A percentile compares a stretch with the other conserved stretches of the same genome.
These are phyloP conservation scores for Populus hybrid DNA, from an alignment of 441 rosid genomes.

Conservation along the genomic window DNA sequence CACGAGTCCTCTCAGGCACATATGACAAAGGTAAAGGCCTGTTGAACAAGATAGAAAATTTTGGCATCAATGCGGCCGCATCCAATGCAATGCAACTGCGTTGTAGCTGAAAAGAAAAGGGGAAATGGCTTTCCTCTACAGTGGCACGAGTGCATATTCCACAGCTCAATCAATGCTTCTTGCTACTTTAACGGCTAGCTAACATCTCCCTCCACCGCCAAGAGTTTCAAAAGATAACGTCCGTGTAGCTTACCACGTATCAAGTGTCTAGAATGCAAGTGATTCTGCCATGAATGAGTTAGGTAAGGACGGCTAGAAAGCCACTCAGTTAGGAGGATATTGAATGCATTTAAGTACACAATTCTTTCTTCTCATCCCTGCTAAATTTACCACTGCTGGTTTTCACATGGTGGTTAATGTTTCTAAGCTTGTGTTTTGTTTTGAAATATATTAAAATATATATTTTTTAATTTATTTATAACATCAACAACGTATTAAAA, in stretches of 20 bases:
- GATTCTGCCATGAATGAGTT: not conserved
- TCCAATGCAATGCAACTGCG: not conserved
- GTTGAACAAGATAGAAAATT: not conserved
- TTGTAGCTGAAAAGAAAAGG: not conserved
- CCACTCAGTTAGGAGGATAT: too few species aligned
- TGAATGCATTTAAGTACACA: too few species aligned
- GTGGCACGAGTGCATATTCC: not conserved
- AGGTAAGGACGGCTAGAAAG: not conserved
- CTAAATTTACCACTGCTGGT: too few species aligned
- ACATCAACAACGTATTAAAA: too few species aligned
- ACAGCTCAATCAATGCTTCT: slow-evolving; percentile 26
- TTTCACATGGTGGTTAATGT: too few species aligned
- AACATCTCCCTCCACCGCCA: slow-evolving; percentile 11
- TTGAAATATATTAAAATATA: too few species aligned
- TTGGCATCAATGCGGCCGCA: not conserved
- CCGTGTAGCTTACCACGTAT: not conserved
- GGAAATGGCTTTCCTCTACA: not conserved
- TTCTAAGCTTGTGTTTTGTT: too few species aligned
- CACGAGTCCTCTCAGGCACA: too few species aligned
- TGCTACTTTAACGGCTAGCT: slow-evolving; percentile 32
- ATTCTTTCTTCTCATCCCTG: too few species aligned
- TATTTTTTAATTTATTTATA: too few species aligned
- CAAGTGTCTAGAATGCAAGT: not conserved
- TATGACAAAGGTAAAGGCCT: too few species aligned
- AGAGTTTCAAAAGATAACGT: not conserved